Evolutionary conservation across 352 stramenopile genomes (phyloP).

Genomic region (Globisporangium iwayamae): DNA sequence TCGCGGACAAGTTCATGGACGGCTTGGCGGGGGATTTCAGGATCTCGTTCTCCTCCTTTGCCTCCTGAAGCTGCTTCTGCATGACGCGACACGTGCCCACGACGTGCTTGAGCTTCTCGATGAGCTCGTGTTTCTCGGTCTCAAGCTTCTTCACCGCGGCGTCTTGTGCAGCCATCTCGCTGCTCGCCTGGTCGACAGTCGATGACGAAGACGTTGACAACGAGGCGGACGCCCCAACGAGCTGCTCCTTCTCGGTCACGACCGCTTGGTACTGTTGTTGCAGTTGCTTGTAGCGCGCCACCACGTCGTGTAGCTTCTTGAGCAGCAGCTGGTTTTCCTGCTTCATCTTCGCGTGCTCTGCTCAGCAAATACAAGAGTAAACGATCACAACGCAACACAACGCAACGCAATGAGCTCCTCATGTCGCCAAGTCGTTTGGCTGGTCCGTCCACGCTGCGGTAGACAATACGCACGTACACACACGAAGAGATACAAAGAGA

Average conservation of each 20-base stretch:
- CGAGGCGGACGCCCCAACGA: background rate
- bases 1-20: background rate
- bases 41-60: slow-evolving; percentile 50
- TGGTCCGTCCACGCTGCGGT: too few species aligned
- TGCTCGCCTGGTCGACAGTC: slow-evolving; percentile 1
- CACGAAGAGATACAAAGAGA: background rate
- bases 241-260: slow-evolving; percentile 24
- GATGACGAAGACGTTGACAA: background rate
- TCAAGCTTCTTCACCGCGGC: slow-evolving; percentile 46
- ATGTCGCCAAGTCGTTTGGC: background rate
- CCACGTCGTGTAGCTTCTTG: slow-evolving; percentile 54
- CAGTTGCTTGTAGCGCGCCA: slow-evolving; percentile 45
- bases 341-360: slow-evolving; percentile 36
- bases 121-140: slow-evolving; percentile 65
- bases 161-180: slow-evolving; percentile 22
- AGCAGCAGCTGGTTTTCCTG: slow-evolving; percentile 55
- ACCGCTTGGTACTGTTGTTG: slow-evolving; percentile 47
- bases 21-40: slow-evolving; percentile 35
- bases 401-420: background rate
- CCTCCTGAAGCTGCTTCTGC: slow-evolving; percentile 70
- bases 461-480: background rate
- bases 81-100: slow-evolving; percentile 63
- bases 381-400: background rate
- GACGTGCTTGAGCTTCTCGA: slow-evolving; percentile 74
- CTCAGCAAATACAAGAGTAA: background rate